These are phyloP conservation scores for Thermomyces lanuginosus DNA, from an alignment of 2,329 filamentous ascomycete genomes.

Conservation along the genomic window DNA sequence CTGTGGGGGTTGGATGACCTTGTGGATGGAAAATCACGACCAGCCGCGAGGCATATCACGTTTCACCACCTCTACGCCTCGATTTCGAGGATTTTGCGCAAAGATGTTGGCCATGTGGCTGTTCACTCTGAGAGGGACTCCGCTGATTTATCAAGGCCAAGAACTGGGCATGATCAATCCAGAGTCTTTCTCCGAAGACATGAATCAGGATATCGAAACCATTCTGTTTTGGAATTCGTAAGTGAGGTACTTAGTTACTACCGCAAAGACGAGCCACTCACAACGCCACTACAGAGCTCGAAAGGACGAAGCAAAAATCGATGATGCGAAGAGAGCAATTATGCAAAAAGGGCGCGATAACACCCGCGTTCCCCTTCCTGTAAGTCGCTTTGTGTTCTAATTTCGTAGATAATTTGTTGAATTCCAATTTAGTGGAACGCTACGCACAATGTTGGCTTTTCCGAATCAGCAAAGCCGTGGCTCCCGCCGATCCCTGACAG, in stretches of 20 bases:
- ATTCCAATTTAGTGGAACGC: conserved; percentile 7
- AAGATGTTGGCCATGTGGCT: conserved; percentile 27
- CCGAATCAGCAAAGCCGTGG: conserved; percentile 35
- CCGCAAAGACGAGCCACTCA: too few relatives aligned
- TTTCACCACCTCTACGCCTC: conserved; percentile 25
- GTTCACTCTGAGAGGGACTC: conserved; percentile 36
- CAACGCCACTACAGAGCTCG: conserved; percentile 6
- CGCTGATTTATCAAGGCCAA: conserved; percentile 37
- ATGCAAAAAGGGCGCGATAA: conserved; percentile 17
- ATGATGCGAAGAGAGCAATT: conserved; percentile 12
- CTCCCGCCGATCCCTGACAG: conserved; percentile 47
- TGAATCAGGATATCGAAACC: conserved; percentile 37
- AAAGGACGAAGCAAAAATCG: conserved; percentile 10
- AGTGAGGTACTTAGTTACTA: conserved; percentile 1
- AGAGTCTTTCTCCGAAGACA: conserved; percentile 10
- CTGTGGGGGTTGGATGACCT: conserved; percentile 41
- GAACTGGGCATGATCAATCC: conserved; percentile 37
- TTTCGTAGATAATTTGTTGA: not conserved
- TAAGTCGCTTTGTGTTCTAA: conserved; percentile 3
- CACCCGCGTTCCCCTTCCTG: conserved; percentile 14
- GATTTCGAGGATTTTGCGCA: conserved; percentile 7
- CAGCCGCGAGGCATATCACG: conserved; percentile 26
- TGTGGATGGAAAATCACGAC: conserved; percentile 48
- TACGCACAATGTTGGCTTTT: conserved; percentile 8
- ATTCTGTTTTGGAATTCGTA: conserved; percentile 34